Percentiles rank a stretch among this genome's conserved stretches.
Evolutionary conservation across 2,329 filamentous ascomycete species (phyloP).

Genomic region (Chaetomium sp.): DNA sequence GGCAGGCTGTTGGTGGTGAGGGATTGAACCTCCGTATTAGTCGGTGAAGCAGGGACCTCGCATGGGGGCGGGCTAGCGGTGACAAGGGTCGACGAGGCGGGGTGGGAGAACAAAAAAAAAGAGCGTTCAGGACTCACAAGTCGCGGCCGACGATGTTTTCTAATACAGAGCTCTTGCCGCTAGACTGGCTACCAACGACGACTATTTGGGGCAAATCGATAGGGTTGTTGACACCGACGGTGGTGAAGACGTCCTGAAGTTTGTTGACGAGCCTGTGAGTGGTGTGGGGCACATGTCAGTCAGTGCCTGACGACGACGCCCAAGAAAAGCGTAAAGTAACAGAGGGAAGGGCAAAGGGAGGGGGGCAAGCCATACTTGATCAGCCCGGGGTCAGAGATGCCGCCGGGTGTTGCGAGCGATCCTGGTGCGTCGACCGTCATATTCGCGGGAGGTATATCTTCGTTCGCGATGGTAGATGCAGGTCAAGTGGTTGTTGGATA

Average conservation of each 20-base stretch:
- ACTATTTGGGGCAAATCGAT: slow-evolving; percentile 98
- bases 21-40: slow-evolving; percentile 1
- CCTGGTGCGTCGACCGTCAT: slow-evolving; percentile 22
- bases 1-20: slow-evolving; percentile 59
- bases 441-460: slow-evolving; percentile 4
- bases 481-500: slow-evolving; percentile 5
- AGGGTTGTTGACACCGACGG: slow-evolving; percentile 96
- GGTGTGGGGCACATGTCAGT: slow-evolving; percentile 16
- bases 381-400: slow-evolving; percentile 60
- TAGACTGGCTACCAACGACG: slow-evolving; percentile 96
- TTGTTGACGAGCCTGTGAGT: slow-evolving; percentile 79
- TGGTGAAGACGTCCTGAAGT: slow-evolving; percentile 98
- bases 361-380: slow-evolving; percentile 47
- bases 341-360: background rate
- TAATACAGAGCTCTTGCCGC: slow-evolving; percentile 97
- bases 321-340: background rate
- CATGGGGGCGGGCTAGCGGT: no score
- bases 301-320: slow-evolving; percentile 17
- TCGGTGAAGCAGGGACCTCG: slow-evolving; percentile 12
- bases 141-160: slow-evolving; percentile 98
- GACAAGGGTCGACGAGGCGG: slow-evolving; percentile 13
- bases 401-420: slow-evolving; percentile 42
- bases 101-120: slow-evolving; percentile 3
- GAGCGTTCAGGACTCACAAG: slow-evolving; percentile 61
- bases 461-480: slow-evolving; percentile 1